phyloP scores from a whole-genome alignment of 441 rosid species.

The Gossypium schwendimanii region DNA sequence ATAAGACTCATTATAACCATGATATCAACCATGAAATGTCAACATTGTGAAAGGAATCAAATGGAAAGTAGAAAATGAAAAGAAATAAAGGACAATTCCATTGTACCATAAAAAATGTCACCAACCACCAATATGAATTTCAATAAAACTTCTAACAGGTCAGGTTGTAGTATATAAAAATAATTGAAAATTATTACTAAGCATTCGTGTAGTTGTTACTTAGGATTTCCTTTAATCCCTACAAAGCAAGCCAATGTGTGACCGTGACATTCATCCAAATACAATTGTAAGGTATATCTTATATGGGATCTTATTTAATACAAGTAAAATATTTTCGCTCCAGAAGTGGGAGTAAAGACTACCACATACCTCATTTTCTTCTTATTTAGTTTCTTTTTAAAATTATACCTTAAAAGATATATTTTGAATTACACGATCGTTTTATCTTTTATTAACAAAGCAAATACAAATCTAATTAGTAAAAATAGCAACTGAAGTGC shows the following conservation, averaged over 20 bases:
- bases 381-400: no score
- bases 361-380: no score
- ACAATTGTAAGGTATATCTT: background rate
- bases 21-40: background rate
- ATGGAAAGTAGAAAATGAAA: conserved; percentile 10
- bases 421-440: background rate
- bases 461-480: background rate
- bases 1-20: background rate
- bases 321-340: background rate
- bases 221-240: background rate
- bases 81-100: conserved; percentile 1
- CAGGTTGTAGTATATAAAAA: background rate
- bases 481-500: background rate
- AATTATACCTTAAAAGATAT: background rate
- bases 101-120: conserved; percentile 1
- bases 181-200: background rate
- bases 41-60: conserved; percentile 12
- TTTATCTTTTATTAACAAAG: background rate
- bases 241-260: background rate
- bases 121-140: background rate
- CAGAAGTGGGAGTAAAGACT: background rate
- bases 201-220: background rate
- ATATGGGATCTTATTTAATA: background rate
- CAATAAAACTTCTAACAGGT: background rate
- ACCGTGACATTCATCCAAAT: background rate